These are phyloP conservation scores for Trichoderma sp. DNA, from an alignment of 2,329 filamentous ascomycete species.

Conservation along the genomic window DNA sequence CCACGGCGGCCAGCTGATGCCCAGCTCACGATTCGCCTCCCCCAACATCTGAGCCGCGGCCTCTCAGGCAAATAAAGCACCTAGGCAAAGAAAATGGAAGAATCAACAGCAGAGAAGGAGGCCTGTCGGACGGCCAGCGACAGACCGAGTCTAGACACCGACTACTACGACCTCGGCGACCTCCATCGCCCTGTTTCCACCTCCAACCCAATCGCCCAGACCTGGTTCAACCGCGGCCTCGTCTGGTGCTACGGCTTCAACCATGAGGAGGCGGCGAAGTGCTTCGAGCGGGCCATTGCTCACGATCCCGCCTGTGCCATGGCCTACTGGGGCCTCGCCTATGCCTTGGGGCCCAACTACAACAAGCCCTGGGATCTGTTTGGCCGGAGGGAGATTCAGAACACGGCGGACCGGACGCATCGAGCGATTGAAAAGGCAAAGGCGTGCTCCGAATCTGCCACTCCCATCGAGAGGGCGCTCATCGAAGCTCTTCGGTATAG, in stretches of 20 bases:
- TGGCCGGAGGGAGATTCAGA: slow-evolving; percentile 56
- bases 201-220: slow-evolving; percentile 48
- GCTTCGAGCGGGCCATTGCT: slow-evolving; percentile 59
- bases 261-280: slow-evolving; percentile 65
- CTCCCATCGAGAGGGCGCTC: slow-evolving; percentile 56
- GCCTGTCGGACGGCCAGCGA: neutral
- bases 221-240: slow-evolving; percentile 71
- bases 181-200: slow-evolving; percentile 57
- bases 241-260: slow-evolving; percentile 75
- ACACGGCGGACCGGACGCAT: slow-evolving; percentile 41
- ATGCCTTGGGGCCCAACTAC: slow-evolving; percentile 70
- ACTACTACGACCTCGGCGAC: slow-evolving; percentile 60
- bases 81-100: too few relatives aligned
- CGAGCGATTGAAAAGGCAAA: slow-evolving; percentile 31
- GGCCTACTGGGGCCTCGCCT: slow-evolving; percentile 69
- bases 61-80: neutral
- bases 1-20: neutral
- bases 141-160: neutral
- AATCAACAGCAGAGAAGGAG: neutral
- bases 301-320: slow-evolving; percentile 56
- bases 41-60: neutral
- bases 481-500: slow-evolving; percentile 60
- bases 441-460: slow-evolving; percentile 21
- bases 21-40: neutral
- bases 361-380: slow-evolving; percentile 76